These are phyloP conservation scores for Wickerhamiella spandovensis DNA, from an alignment of 805 yeast genomes.

Conservation along the genomic window DNA sequence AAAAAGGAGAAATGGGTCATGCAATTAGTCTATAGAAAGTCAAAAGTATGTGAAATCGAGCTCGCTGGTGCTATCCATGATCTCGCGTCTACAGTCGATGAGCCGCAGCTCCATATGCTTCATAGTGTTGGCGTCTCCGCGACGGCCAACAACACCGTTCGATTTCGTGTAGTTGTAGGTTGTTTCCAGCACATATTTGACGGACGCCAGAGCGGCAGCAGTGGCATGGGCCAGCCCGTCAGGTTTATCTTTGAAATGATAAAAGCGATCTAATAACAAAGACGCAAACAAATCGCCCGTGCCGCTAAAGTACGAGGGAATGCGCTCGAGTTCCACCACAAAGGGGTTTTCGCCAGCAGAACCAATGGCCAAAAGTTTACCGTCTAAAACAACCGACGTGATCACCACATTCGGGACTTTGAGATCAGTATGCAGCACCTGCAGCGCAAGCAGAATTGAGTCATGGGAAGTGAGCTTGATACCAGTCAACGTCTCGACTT, in stretches of 20 bases:
- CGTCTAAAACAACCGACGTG: constrained; percentile 37
- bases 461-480: constrained; percentile 30
- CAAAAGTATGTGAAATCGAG: neutral
- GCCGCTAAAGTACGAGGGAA: constrained; percentile 81
- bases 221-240: constrained; percentile 25
- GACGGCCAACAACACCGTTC: constrained; percentile 9
- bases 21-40: neutral
- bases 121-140: constrained; percentile 42
- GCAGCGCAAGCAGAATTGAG: constrained; percentile 35
- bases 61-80: constrained; percentile 1
- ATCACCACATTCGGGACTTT: constrained; percentile 50
- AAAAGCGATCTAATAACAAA: constrained; percentile 50
- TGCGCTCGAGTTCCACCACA: constrained; percentile 41
- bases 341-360: constrained; percentile 26
- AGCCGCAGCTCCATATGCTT: constrained; percentile 59
- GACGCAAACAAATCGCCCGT: constrained; percentile 91
- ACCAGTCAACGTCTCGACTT: constrained; percentile 58
- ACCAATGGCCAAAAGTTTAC: constrained; percentile 32
- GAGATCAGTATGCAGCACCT: constrained; percentile 34
- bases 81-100: constrained; percentile 39
- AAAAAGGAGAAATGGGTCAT: neutral
- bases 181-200: constrained; percentile 35
- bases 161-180: constrained; percentile 15
- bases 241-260: constrained; percentile 15
- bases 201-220: constrained; percentile 27